phyloP scores from a whole-genome alignment of 306 rosid species.

The Trifolium dubium region DNA sequence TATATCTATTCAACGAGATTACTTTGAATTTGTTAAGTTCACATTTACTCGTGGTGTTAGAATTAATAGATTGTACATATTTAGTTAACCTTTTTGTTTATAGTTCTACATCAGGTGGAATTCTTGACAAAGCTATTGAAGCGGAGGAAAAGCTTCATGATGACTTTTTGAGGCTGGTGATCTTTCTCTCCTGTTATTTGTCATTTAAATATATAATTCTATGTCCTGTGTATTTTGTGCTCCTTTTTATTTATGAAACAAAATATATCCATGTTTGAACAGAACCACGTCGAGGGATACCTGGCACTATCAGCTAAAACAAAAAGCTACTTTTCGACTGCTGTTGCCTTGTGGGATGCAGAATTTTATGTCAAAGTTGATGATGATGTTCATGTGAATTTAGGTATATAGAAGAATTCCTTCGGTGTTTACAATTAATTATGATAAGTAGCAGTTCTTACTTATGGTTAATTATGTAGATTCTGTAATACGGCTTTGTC shows the following conservation, averaged over 20 bases:
- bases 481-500: not conserved
- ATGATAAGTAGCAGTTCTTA: not conserved
- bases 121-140: slow-evolving; percentile 79
- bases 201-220: slow-evolving; percentile 17
- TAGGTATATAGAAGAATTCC: slow-evolving; percentile 55
- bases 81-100: slow-evolving; percentile 34
- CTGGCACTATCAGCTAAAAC: slow-evolving; percentile 80
- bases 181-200: slow-evolving; percentile 42
- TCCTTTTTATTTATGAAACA: slow-evolving; percentile 29
- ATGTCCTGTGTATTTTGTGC: slow-evolving; percentile 15
- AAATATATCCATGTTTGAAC: slow-evolving; percentile 38
- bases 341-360: slow-evolving; percentile 82
- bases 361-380: slow-evolving; percentile 91
- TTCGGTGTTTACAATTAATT: not conserved
- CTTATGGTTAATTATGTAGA: not conserved
- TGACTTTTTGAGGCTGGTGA: slow-evolving; percentile 91
- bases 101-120: slow-evolving; percentile 78
- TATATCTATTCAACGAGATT: slow-evolving; percentile 32
- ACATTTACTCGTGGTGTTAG: slow-evolving; percentile 26
- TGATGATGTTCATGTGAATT: slow-evolving; percentile 87
- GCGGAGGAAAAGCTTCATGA: slow-evolving; percentile 77
- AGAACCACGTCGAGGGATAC: slow-evolving; percentile 82
- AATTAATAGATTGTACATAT: slow-evolving; percentile 16
- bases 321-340: slow-evolving; percentile 73
- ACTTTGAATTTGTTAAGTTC: slow-evolving; percentile 29